phyloP scores from a whole-genome alignment of 768 basidiomycete genomes.

The Pisolithus microcarpus region DNA sequence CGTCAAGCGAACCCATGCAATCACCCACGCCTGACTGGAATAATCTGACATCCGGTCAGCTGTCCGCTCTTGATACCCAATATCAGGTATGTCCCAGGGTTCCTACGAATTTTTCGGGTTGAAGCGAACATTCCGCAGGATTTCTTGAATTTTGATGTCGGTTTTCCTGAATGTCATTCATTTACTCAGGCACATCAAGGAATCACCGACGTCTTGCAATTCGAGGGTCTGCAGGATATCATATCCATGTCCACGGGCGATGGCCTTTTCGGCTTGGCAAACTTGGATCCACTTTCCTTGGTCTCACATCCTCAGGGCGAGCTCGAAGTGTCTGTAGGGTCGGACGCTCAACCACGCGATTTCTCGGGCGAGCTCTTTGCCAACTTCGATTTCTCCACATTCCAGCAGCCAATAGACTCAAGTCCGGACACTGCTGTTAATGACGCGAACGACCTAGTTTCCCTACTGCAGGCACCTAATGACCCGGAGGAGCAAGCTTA shows the following conservation, averaged over 20 bases:
- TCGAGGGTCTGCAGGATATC: conserved; percentile 24
- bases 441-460: conserved; percentile 11
- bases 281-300: conserved; percentile 27
- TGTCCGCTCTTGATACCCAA: background rate
- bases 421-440: conserved; percentile 4
- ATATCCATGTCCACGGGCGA: conserved; percentile 27
- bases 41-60: background rate
- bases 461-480: conserved; percentile 15
- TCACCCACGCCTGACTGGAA: conserved; percentile 9
- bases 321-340: conserved; percentile 28
- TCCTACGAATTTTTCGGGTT: background rate
- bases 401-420: conserved; percentile 6
- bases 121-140: conserved; percentile 3
- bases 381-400: conserved; percentile 14
- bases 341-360: background rate
- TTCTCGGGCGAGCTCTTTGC: conserved; percentile 16
- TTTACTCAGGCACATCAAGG: conserved; percentile 2
- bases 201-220: background rate
- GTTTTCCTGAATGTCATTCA: conserved; percentile 7
- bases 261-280: conserved; percentile 30
- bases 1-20: background rate
- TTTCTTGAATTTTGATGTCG: conserved; percentile 10
- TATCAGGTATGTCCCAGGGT: conserved; percentile 9
- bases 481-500: conserved; percentile 12
- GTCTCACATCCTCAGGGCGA: conserved; percentile 30